phyloP scores from a whole-genome alignment of 2,329 filamentous ascomycete species.

The Arthrinium puccinioides region DNA sequence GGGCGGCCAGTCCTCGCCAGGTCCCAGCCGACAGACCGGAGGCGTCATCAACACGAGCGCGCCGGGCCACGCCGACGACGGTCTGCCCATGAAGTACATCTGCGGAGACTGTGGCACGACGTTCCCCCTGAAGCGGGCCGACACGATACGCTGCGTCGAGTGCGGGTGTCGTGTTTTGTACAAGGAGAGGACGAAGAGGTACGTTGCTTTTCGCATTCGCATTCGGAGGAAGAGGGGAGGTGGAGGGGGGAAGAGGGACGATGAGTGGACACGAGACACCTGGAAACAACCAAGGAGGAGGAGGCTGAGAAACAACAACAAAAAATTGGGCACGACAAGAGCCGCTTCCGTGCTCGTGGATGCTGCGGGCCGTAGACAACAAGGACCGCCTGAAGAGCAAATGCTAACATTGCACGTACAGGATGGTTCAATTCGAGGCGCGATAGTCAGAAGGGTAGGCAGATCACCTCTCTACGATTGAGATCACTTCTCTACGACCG shows the following conservation, averaged over 20 bases:
- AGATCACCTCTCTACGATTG: no score
- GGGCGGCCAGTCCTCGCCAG: background rate
- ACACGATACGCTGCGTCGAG: slow-evolving; percentile 81
- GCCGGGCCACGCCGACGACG: slow-evolving; percentile 13
- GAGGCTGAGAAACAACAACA: background rate
- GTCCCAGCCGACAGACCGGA: background rate
- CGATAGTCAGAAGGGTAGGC: no score
- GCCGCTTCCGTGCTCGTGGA: no score
- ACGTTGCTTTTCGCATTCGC: slow-evolving; percentile 26
- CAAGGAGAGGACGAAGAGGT: slow-evolving; percentile 98
- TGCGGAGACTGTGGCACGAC: slow-evolving; percentile 82
- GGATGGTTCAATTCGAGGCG: slow-evolving; percentile 98
- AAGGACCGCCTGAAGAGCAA: no score
- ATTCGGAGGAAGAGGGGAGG: background rate
- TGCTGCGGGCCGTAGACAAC: no score
- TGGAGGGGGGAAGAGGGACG: background rate
- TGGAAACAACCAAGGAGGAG: background rate
- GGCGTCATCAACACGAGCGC: background rate
- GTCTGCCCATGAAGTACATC: slow-evolving; percentile 58
- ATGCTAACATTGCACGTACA: no score
- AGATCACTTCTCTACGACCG: no score
- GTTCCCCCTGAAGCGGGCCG: slow-evolving; percentile 67
- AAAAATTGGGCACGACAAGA: no score
- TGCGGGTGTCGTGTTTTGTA: slow-evolving; percentile 94
- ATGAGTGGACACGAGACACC: background rate